phyloP scores from a whole-genome alignment of 2,329 filamentous ascomycete genomes.

The Fusarium virguliforme region DNA sequence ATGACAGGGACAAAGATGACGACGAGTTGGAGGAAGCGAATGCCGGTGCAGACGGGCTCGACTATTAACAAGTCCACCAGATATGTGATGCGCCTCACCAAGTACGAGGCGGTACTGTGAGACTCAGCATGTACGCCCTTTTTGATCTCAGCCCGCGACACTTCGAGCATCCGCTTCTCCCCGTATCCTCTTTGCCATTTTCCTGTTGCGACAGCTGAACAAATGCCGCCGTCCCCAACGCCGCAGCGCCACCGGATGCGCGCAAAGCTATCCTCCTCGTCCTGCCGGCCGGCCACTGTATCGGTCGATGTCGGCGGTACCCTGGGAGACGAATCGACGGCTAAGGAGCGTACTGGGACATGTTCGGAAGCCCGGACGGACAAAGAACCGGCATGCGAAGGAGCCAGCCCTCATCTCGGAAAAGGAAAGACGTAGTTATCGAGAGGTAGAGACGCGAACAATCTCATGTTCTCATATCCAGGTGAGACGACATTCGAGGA shows the following conservation, averaged over 20 bases:
- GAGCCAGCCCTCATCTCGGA: conserved; percentile 65
- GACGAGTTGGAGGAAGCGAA: conserved; percentile 90
- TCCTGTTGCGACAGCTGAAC: conserved; percentile 72
- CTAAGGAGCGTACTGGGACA: conserved; percentile 43
- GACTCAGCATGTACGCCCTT: conserved; percentile 77
- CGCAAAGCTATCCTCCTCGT: conserved; percentile 55
- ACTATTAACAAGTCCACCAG: conserved; percentile 81
- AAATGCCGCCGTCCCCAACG: conserved; percentile 71
- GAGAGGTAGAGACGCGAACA: conserved; percentile 19
- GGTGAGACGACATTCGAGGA: conserved; percentile 34
- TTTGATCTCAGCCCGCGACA: conserved; percentile 82
- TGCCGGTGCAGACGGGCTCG: conserved; percentile 89
- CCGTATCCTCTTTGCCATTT: conserved; percentile 72
- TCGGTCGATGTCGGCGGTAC: conserved; percentile 46
- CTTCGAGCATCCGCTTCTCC: conserved; percentile 89
- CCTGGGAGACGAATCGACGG: conserved; percentile 49
- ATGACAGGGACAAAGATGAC: conserved; percentile 94
- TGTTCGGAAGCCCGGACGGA: conserved; percentile 57
- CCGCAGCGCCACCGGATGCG: conserved; percentile 60
- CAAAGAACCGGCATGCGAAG: conserved; percentile 62
- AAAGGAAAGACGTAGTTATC: conserved; percentile 36
- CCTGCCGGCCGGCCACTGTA: conserved; percentile 46
- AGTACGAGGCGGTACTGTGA: conserved; percentile 71
- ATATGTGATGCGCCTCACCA: conserved; percentile 74
- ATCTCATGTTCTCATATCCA: conserved; percentile 43